Evolutionary conservation across 2,329 filamentous ascomycete species (phyloP).

Genomic region (Colletotrichum sp.): DNA sequence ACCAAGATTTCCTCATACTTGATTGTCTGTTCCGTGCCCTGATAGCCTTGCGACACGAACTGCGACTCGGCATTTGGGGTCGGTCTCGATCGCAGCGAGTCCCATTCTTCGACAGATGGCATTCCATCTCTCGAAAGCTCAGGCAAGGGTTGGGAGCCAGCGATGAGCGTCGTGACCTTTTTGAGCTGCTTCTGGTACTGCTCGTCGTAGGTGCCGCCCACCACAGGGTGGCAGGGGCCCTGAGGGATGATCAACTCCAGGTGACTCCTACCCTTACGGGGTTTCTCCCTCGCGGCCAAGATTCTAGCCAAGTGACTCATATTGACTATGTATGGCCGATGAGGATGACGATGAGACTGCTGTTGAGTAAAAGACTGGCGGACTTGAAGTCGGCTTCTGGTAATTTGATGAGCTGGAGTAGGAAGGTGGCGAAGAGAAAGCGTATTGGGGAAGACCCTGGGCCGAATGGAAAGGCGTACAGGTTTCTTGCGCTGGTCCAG

Average conservation of each 20-base stretch:
- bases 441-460: background rate
- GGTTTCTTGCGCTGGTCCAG: background rate
- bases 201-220: background rate
- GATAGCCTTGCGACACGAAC: background rate
- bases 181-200: background rate
- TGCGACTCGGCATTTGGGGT: background rate
- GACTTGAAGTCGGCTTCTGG: background rate
- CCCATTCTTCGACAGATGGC: background rate
- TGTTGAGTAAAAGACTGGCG: background rate
- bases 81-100: background rate
- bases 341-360: background rate
- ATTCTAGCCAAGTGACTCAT: background rate
- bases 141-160: background rate
- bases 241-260: background rate
- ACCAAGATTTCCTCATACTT: background rate
- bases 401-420: background rate
- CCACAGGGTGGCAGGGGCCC: background rate
- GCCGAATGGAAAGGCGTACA: background rate
- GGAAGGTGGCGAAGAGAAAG: background rate
- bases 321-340: background rate
- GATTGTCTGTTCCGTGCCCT: background rate
- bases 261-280: too few relatives aligned
- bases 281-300: background rate
- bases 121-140: background rate
- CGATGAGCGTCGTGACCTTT: background rate